phyloP scores from a whole-genome alignment of 2,329 filamentous ascomycete species.

The Bipolaris gigantea region DNA sequence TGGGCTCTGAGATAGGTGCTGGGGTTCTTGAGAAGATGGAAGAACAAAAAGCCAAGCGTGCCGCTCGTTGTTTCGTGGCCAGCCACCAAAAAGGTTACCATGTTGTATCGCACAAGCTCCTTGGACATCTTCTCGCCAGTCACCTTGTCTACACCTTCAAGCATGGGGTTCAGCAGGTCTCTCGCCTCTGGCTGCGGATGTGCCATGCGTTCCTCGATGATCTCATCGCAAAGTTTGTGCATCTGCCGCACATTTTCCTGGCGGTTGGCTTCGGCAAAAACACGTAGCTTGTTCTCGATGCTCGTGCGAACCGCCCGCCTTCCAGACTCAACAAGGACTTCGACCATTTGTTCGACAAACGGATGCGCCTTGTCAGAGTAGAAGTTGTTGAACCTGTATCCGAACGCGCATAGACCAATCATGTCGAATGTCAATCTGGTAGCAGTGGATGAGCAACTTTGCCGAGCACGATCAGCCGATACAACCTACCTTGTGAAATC shows the following conservation, averaged over 20 bases:
- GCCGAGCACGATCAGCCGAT: no score
- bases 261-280: slow-evolving; percentile 8
- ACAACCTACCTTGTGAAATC: not conserved
- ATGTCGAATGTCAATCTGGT: slow-evolving; percentile 7
- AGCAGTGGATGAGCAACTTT: no score
- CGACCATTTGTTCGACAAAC: slow-evolving; percentile 9
- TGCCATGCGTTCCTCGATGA: slow-evolving; percentile 8
- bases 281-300: slow-evolving; percentile 9
- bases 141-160: slow-evolving; percentile 7
- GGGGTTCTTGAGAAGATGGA: slow-evolving; percentile 8
- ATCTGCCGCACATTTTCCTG: slow-evolving; percentile 12
- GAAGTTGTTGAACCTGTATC: slow-evolving; percentile 14
- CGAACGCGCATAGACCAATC: slow-evolving; percentile 11
- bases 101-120: slow-evolving; percentile 8
- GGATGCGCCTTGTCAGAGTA: slow-evolving; percentile 7
- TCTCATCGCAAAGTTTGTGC: slow-evolving; percentile 10
- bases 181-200: slow-evolving; percentile 6
- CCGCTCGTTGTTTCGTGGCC: slow-evolving; percentile 12
- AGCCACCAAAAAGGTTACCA: slow-evolving; percentile 12
- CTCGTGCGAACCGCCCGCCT: slow-evolving; percentile 3
- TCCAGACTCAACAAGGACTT: slow-evolving; percentile 9
- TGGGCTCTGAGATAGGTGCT: slow-evolving; percentile 8
- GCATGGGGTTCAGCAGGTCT: slow-evolving; percentile 10
- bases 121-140: slow-evolving; percentile 13
- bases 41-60: slow-evolving; percentile 7